Conservation (phyloP, 345 rosid genomes). For the Punica granatum region DNA sequence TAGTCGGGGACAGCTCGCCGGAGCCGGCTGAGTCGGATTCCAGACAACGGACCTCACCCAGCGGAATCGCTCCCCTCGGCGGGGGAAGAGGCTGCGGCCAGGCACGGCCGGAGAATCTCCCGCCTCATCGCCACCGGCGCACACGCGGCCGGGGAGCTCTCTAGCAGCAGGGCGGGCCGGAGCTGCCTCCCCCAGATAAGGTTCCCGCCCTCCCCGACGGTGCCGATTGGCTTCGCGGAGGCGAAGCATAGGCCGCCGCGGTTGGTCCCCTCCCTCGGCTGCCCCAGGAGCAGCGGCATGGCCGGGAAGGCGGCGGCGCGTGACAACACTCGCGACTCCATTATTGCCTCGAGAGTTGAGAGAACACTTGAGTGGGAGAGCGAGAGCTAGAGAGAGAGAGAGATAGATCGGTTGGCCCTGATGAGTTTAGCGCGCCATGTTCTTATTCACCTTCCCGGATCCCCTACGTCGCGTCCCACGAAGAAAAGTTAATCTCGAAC, state of each 20-base stretch:
- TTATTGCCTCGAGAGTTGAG: conserved; percentile 17
- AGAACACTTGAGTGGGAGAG: conserved; percentile 12
- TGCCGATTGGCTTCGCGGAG: conserved; percentile 39
- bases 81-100: conserved; percentile 61
- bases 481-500: neutral
- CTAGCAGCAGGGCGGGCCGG: conserved; percentile 59
- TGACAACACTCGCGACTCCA: conserved; percentile 85
- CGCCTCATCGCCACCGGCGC: conserved; percentile 13
- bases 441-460: neutral
- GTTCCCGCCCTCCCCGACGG: conserved; percentile 66
- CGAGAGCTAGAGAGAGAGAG: neutral
- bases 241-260: conserved; percentile 15
- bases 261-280: conserved; percentile 22
- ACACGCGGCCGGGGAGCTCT: conserved; percentile 17
- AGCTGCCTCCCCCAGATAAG: conserved; percentile 80
- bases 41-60: conserved; percentile 93
- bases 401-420: neutral
- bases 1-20: conserved; percentile 23
- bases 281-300: conserved; percentile 28
- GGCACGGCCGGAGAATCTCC: conserved; percentile 39
- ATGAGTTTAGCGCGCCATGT: neutral
- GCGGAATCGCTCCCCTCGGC: conserved; percentile 84
- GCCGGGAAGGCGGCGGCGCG: conserved; percentile 48
- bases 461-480: conserved; percentile 2
- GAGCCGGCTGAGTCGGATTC: conserved; percentile 31